Percentiles rank a stretch among this genome's conserved stretches.
phyloP scores from a whole-genome alignment of 2,329 filamentous ascomycete genomes.

The Penicillium sp. region DNA sequence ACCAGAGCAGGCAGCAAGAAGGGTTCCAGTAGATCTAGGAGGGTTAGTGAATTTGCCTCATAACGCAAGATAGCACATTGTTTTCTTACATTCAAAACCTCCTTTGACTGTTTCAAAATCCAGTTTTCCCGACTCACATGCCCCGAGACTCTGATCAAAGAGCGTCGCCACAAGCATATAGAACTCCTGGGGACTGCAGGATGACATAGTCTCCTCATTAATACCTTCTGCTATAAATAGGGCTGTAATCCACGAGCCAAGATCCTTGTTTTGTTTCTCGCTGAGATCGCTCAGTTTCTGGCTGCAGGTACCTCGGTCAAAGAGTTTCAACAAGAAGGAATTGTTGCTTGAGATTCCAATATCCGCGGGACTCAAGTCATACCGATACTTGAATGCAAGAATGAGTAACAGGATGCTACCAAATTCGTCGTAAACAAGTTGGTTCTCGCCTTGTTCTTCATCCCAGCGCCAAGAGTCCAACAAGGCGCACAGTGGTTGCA shows the following conservation, averaged over 20 bases:
- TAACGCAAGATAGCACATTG: not conserved
- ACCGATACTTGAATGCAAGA: conserved; percentile 62
- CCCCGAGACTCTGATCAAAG: conserved; percentile 64
- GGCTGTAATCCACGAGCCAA: conserved; percentile 64
- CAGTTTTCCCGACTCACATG: conserved; percentile 60
- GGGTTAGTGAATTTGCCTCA: conserved; percentile 9
- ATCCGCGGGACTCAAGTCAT: conserved; percentile 57
- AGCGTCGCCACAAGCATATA: conserved; percentile 66
- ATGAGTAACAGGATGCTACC: conserved; percentile 64
- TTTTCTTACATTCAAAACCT: conserved; percentile 62
- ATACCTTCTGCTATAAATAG: conserved; percentile 67
- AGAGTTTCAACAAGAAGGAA: conserved; percentile 61
- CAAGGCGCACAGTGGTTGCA: conserved; percentile 62
- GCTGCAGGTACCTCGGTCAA: conserved; percentile 52
- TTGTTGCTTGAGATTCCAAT: conserved; percentile 55
- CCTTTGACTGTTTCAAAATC: conserved; percentile 63
- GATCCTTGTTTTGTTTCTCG: conserved; percentile 60
- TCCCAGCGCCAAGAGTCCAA: conserved; percentile 69
- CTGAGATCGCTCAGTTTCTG: conserved; percentile 56
- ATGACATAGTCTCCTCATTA: conserved; percentile 66
- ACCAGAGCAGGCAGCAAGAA: conserved; percentile 66
- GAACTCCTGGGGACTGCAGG: conserved; percentile 67
- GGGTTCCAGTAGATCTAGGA: conserved; percentile 62
- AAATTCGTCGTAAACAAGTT: conserved; percentile 69
- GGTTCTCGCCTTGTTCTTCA: conserved; percentile 66